These are phyloP conservation scores for Pachyrhizus erosus DNA, from an alignment of 306 rosid species.

Conservation along the genomic window DNA sequence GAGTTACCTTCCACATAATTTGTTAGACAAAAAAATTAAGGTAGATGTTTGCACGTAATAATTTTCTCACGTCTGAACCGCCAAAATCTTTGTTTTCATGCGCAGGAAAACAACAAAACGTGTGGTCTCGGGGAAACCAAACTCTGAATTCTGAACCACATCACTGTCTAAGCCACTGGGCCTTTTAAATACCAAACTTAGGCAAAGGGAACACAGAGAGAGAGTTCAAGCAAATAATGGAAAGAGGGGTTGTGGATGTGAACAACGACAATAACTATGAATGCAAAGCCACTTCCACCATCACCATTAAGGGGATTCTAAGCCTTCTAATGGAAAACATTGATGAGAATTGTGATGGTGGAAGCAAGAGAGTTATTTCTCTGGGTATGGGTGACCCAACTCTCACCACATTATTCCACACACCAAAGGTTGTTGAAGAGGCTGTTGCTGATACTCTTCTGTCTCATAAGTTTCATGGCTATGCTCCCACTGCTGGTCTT, in stretches of 20 bases:
- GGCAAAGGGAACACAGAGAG: not conserved
- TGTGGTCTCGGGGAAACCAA: conserved; percentile 49
- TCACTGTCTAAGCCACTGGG: not conserved
- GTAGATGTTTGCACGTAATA: not conserved
- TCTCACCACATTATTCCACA: conserved; percentile 64
- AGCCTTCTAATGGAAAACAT: conserved; percentile 65
- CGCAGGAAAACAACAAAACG: conserved; percentile 36
- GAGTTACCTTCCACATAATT: not conserved
- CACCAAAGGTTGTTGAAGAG: conserved; percentile 59
- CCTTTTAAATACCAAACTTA: not conserved
- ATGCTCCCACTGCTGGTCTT: conserved; percentile 91
- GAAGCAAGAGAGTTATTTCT: conserved; percentile 57
- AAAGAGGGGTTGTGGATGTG: conserved; percentile 46
- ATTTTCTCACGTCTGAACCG: not conserved
- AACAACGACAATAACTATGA: conserved; percentile 38
- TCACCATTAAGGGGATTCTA: conserved; percentile 88
- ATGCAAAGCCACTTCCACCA: conserved; percentile 58
- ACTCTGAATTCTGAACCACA: not conserved
- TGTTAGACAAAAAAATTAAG: not conserved
- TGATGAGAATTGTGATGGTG: conserved; percentile 36
- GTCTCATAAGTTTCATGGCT: conserved; percentile 80
- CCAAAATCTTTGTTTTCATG: conserved; percentile 33
- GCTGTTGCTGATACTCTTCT: conserved; percentile 68
- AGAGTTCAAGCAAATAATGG: conserved; percentile 38
- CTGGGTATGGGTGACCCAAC: conserved; percentile 95